Percentiles rank a stretch among this genome's conserved stretches.
Evolutionary conservation across 2,329 filamentous ascomycete genomes (phyloP).

Genomic region (Ambrosiella beaveri): DNA sequence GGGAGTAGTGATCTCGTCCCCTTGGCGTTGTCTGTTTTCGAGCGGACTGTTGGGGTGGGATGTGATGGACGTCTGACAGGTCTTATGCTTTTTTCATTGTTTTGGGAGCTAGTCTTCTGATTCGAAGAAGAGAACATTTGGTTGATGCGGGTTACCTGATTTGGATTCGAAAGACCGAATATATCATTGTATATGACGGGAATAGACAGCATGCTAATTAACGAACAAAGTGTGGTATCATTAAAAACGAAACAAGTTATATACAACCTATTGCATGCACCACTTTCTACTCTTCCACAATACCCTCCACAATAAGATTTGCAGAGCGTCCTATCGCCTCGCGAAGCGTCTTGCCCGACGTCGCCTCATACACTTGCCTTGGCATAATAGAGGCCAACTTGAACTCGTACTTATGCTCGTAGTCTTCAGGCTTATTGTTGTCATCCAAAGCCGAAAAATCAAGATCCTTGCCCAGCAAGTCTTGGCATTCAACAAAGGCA

Average conservation of each 20-base stretch:
- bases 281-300: constrained; percentile 15
- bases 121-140: constrained; percentile 26
- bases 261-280: background rate
- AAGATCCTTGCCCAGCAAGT: constrained; percentile 32
- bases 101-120: constrained; percentile 19
- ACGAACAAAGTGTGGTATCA: background rate
- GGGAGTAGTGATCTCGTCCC: constrained; percentile 87
- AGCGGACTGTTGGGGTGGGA: constrained; percentile 64
- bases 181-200: no score
- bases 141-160: background rate
- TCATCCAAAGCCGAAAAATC: constrained; percentile 18
- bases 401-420: constrained; percentile 73
- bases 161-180: no score
- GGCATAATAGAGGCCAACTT: constrained; percentile 74
- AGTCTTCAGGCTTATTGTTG: constrained; percentile 39
- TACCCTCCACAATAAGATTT: constrained; percentile 74
- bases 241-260: background rate
- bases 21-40: constrained; percentile 52
- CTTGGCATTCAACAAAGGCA: constrained; percentile 87
- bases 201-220: no score
- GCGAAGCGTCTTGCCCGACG: constrained; percentile 45
- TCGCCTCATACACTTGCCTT: constrained; percentile 59
- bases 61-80: constrained; percentile 83
- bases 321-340: constrained; percentile 65
- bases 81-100: constrained; percentile 35